phyloP scores from a whole-genome alignment of 306 rosid genomes.

The Vigna angularis region DNA sequence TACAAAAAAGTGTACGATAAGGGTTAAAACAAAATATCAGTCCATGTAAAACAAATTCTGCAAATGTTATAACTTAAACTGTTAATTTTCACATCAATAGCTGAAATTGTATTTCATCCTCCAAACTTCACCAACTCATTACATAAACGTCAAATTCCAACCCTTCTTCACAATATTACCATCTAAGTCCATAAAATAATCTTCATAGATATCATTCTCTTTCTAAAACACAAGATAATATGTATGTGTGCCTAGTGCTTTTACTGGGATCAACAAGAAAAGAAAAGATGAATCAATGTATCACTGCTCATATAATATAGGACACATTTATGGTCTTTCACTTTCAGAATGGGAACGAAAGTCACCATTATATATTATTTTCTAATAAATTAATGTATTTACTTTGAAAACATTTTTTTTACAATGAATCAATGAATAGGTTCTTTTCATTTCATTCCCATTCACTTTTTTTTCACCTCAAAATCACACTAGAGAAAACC shows the following conservation, averaged over 20 bases:
- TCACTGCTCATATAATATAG: too few species aligned
- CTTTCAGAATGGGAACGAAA: too few species aligned
- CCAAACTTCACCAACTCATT: not conserved
- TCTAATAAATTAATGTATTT: too few species aligned
- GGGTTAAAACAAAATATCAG: not conserved
- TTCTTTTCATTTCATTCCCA: too few species aligned
- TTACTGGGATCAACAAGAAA: not conserved
- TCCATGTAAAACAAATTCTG: not conserved
- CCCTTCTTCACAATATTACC: not conserved
- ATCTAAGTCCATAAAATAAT: not conserved
- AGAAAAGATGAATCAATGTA: not conserved
- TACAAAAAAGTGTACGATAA: too few species aligned
- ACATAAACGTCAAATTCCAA: not conserved
- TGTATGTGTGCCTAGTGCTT: slow-evolving; percentile 11
- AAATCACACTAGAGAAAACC: too few species aligned
- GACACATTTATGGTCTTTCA: too few species aligned
- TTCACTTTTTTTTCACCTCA: too few species aligned
- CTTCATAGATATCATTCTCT: not conserved
- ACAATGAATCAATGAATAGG: too few species aligned
- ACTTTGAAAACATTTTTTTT: too few species aligned
- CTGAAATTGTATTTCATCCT: not conserved
- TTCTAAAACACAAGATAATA: not conserved
- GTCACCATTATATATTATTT: too few species aligned
- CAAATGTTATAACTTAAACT: not conserved
- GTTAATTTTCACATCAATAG: not conserved